Evolutionary conservation across 495 filamentous ascomycete genomes (phyloP), one percentile per base, ranked within the genome.

Genomic region (Penicillium malachiteum): DNA sequence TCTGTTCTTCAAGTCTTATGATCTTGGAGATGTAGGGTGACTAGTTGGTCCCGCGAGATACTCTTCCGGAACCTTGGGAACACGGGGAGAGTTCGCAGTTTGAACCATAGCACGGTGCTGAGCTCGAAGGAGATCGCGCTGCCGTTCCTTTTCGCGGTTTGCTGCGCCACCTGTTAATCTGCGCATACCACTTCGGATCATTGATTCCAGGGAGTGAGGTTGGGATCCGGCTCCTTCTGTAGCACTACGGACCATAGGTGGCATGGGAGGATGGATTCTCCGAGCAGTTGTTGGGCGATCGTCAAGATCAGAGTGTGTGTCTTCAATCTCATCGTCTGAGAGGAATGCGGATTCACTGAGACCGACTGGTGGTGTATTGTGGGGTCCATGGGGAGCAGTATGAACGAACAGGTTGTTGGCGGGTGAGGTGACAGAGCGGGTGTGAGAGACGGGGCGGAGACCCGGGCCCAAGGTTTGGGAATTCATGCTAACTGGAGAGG

Each of bases 361-460:
- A 8, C 70, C 69, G 33, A 71, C 56, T 1, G 64, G 55, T 0
- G 66, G 68, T 6, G 65, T 66, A 31, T 57, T 52, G 43, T 72
- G 70, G 42, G 48, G 57, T 38, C 52, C 53, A 57, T 42, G 62
- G 45, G 32, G 71, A 52, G 50, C 49, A 12, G 62, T 63, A 50
- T 77, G 77, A 9, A 69, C 73, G 73, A 79, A 69, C 59, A 87
- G 53, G 70, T 85, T 61, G 72, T 82, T 71, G 74, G 84, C 58
- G 1, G 88, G 88, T 0, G 87, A 90, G 0, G 88, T 92, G 40
- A 89, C 77, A 3, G 88, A 92, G 30, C 88, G 81, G n/a, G 80
- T 76, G 63, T 90, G 88, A 9, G 89, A 73, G 0, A 72, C 76
- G 1, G 86, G 81, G 0, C 85, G 79, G 33, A 73, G 26, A 7